A percentile compares a stretch with the other conserved stretches of the same genome.
phyloP scores from a whole-genome alignment of 2,329 filamentous ascomycete species.

The Dothiorella sarmentorum region DNA sequence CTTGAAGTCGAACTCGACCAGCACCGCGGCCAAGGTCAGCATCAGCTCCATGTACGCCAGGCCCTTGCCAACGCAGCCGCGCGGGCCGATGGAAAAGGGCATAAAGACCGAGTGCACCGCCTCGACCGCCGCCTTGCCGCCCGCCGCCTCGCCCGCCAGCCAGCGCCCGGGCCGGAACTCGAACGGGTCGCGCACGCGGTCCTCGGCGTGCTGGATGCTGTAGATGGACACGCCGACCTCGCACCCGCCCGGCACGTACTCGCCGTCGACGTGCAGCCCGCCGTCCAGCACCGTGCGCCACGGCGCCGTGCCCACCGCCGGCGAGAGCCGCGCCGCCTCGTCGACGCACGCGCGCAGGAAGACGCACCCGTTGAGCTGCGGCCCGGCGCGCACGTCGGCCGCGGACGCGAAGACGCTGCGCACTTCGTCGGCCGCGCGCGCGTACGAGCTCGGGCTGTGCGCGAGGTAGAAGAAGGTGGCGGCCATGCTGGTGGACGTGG shows the following conservation, averaged over 20 bases:
- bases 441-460: conserved; percentile 36
- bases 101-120: no score
- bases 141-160: not conserved
- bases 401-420: conserved; percentile 34
- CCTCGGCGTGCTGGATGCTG: conserved; percentile 36
- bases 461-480: conserved; percentile 45
- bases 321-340: conserved; percentile 41
- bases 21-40: no score
- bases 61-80: conserved; percentile 70
- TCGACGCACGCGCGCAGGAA: conserved; percentile 41
- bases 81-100: conserved; percentile 67
- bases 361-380: conserved; percentile 31
- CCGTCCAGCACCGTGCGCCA: conserved; percentile 36
- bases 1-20: no score
- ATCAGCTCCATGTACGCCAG: no score
- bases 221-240: conserved; percentile 40
- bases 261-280: conserved; percentile 27
- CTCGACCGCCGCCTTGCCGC: conserved; percentile 38
- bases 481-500: conserved; percentile 42
- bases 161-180: conserved; percentile 30
- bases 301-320: conserved; percentile 38
- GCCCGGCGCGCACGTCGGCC: conserved; percentile 38
- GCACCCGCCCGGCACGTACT: conserved; percentile 33
- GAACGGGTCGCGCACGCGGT: conserved; percentile 35
- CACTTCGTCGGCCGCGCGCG: conserved; percentile 34